These are phyloP conservation scores for Taphrina deformans DNA, from an alignment of 1,139 yeast species.

Conservation along the genomic window DNA sequence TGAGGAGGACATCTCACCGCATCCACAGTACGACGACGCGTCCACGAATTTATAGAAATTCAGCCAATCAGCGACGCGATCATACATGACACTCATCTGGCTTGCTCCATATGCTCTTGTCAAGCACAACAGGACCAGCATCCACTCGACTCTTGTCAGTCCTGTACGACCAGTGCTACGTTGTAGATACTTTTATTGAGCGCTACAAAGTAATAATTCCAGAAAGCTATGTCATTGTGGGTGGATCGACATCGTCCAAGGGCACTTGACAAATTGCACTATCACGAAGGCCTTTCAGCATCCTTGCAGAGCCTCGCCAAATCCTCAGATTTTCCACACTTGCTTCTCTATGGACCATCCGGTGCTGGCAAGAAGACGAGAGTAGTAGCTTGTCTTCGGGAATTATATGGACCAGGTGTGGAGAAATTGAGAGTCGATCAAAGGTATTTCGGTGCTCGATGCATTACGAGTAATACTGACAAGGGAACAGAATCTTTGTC, in stretches of 20 bases:
- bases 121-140: too few species aligned
- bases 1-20: too few species aligned
- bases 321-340: conserved; percentile 89
- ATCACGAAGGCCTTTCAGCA: conserved; percentile 63
- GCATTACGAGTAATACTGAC: not conserved
- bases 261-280: conserved; percentile 61
- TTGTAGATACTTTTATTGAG: too few species aligned
- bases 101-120: too few species aligned
- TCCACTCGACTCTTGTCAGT: too few species aligned
- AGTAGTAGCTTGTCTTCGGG: conserved; percentile 74
- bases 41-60: not conserved
- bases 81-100: not conserved
- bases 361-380: conserved; percentile 98
- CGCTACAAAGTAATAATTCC: too few species aligned
- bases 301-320: conserved; percentile 65
- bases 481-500: conserved; percentile 57
- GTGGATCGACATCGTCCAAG: conserved; percentile 91
- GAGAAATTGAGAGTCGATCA: conserved; percentile 51
- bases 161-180: too few species aligned
- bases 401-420: conserved; percentile 78
- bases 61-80: conserved; percentile 2
- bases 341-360: conserved; percentile 88
- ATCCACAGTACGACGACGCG: not conserved
- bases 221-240: conserved; percentile 79
- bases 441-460: not conserved